These are phyloP conservation scores for Xylaria polymorpha DNA, from an alignment of 2,329 filamentous ascomycete species.

Conservation along the genomic window DNA sequence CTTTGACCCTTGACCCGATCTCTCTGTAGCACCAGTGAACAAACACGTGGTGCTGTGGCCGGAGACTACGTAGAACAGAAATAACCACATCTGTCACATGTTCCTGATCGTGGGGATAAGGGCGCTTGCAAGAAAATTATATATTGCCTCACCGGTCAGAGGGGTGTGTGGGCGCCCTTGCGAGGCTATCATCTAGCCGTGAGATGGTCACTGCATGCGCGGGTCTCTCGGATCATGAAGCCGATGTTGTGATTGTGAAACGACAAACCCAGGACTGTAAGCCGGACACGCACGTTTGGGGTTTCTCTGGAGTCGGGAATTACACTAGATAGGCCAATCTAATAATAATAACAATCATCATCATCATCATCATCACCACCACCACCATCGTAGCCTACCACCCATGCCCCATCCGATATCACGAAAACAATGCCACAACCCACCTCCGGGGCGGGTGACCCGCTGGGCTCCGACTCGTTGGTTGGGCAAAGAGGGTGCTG, in stretches of 20 bases:
- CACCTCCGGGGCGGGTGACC: constrained; percentile 31
- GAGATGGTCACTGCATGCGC: constrained; percentile 38
- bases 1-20: constrained; percentile 18
- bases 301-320: constrained; percentile 24
- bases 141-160: constrained; percentile 32
- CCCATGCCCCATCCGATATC: constrained; percentile 31
- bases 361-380: background rate
- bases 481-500: constrained; percentile 29
- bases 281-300: constrained; percentile 32
- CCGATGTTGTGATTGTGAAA: constrained; percentile 40
- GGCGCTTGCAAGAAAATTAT: constrained; percentile 19
- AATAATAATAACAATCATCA: constrained; percentile 29
- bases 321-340: constrained; percentile 22
- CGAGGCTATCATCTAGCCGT: constrained; percentile 37
- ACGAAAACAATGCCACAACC: constrained; percentile 33
- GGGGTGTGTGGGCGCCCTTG: constrained; percentile 8
- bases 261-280: constrained; percentile 22
- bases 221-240: constrained; percentile 37
- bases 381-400: constrained; percentile 3
- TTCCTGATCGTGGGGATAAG: constrained; percentile 10
- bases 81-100: constrained; percentile 16
- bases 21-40: constrained; percentile 21
- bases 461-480: constrained; percentile 33
- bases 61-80: constrained; percentile 8
- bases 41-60: constrained; percentile 20